Evolutionary conservation across 2,329 filamentous ascomycete genomes (phyloP).

Genomic region (Cryphonectria nitschkei): DNA sequence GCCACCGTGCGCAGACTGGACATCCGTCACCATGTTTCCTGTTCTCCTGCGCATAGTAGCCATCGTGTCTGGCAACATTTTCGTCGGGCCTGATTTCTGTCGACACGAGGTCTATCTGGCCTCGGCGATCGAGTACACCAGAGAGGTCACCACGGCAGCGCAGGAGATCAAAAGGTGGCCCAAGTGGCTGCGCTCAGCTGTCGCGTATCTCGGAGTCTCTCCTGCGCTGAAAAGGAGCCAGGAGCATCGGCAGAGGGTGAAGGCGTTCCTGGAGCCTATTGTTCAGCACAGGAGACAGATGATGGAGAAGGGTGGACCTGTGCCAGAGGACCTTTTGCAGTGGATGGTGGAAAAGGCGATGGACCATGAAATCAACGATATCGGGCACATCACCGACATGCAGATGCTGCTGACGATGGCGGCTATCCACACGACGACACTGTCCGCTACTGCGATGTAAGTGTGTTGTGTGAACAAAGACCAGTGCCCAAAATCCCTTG

Average conservation of each 20-base stretch:
- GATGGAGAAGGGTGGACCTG: conserved; percentile 18
- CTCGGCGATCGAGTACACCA: conserved; percentile 45
- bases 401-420: conserved; percentile 47
- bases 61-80: conserved; percentile 46
- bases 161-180: conserved; percentile 36
- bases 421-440: conserved; percentile 51
- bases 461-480: conserved; percentile 14
- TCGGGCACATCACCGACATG: conserved; percentile 42
- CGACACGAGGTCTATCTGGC: conserved; percentile 45
- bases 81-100: conserved; percentile 46
- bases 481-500: background rate
- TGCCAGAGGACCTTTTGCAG: conserved; percentile 46
- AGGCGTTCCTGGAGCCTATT: conserved; percentile 26
- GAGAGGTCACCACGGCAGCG: conserved; percentile 27
- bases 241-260: conserved; percentile 20
- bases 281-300: conserved; percentile 31
- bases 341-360: conserved; percentile 40
- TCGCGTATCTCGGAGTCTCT: conserved; percentile 17
- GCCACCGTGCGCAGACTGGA: conserved; percentile 17
- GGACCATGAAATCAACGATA: conserved; percentile 23
- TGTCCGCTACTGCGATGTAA: conserved; percentile 45
- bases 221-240: conserved; percentile 13
- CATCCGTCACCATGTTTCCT: conserved; percentile 38
- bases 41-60: conserved; percentile 45
- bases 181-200: conserved; percentile 16